Evolutionary conservation across 148 eudicot genomes (phyloP), one percentile per base, ranked within the genome.

Genomic region (Nepenthes gracilis): DNA sequence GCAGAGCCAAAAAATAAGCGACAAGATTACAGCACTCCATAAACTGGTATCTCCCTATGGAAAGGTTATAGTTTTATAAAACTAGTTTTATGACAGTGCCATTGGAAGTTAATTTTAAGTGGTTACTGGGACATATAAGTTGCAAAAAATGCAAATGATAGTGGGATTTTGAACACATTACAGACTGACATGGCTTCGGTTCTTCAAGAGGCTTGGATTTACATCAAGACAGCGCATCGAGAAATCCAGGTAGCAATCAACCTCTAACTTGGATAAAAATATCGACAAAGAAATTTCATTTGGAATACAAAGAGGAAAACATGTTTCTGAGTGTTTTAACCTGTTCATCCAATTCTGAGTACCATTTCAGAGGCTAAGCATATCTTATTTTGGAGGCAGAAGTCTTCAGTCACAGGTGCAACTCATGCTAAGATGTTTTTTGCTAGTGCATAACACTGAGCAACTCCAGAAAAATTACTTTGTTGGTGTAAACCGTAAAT

Each of bases 171-270:
- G 5, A 52, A 12, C n/a, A 61, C 49, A 12, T 36, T 13, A 69
- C 80, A 84, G 89, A 78, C 85, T 2, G 89, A 84, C 47, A 84
- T 83, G 9, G 83, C 89, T 47, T 84, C 89, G 4, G 89, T 84
- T 60, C 85, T 84, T 34, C 81, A 84, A 47, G 89, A 84, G 61
- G 80, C 89, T 11, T 78, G 77, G 60, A 72, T 74, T 65, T 74
- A 71, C 59, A 81, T 84, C 71, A 84, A 57, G 54, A 66, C 76
- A 10, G 74, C 78, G 47, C 89, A 81, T 66, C 76, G 78, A 55
- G 79, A 84, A 64, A 77, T 84, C 49, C 75, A 74, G 81, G 89
- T 84, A 67, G 14, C 8, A 4, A 36, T 35, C 12, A 15, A 12
- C 43, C 54, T 53, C 14, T 9, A 23, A 23, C 23, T 35, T 55